Base-by-base conservation (phyloP, 164 flowering plant species). In the Stephania yunnanensis region DNA sequence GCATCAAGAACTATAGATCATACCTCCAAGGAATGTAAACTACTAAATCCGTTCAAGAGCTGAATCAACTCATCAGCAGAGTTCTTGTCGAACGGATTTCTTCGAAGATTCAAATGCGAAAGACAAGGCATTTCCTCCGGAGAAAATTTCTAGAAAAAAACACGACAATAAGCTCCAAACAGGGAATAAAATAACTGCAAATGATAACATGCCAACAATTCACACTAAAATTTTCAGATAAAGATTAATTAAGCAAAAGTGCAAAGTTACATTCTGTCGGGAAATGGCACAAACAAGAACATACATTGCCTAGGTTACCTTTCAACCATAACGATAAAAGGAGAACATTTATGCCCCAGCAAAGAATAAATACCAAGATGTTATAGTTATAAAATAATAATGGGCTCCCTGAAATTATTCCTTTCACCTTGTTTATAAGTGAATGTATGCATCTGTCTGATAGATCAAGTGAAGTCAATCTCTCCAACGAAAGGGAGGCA, bases 11-110 rank as follows among this genome's bases (percentile, higher is more conserved):
- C 53, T 25, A 48, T 82, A 96, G 42, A 58, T 48, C n/a, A 48
- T 82, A 96, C 99, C 99, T 92, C 99, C 77, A 96, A 77, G 67
- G 90, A 80, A 72, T 76, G 81, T 82, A 95, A 84, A 75, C 81
- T 75, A 71, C 80, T 75, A 80, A 92, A 96, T 46, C 82, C 84
- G 73, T 78, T 86, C 68, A 96, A 80, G 66, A 91, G 69, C 31
- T 83, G 65, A 83, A 91, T 77, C 82, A 96, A 83, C 22, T 89
- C 91, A 71, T 71, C 68, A 67, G 72, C 82, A 46, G 93, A 85
- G 79, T 83, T 89, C 78, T 87, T 79, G 46, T 91, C 90, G 78
- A 93, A 74, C 31, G 95, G 90, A 81, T 95, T 93, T 72, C 93
- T 97, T 44, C 91, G 91, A 72, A 95, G 82, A 79, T 90, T 92